These are phyloP conservation scores for Albizia julibrissin DNA, from an alignment of 306 rosid genomes.

Conservation along the genomic window DNA sequence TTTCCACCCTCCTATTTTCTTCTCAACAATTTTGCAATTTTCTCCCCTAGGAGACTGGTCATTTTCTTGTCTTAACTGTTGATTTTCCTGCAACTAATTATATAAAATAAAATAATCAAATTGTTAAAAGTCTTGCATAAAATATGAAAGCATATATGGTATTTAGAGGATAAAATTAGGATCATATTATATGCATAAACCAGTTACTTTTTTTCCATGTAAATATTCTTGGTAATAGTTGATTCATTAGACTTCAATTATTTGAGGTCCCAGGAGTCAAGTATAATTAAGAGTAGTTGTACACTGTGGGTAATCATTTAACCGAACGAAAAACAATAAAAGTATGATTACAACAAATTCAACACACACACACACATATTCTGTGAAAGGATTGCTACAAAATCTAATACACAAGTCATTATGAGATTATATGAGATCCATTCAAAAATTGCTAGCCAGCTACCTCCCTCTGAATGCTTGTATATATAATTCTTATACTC, in stretches of 20 bases:
- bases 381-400: neutral
- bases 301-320: neutral
- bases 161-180: conserved; percentile 9
- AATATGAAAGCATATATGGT: neutral
- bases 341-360: neutral
- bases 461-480: neutral
- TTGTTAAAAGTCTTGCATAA: neutral
- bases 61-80: conserved; percentile 40
- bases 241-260: neutral
- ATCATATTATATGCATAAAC: neutral
- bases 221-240: neutral
- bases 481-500: neutral
- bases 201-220: neutral
- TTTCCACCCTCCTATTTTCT: conserved; percentile 52
- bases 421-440: neutral
- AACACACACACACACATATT: neutral
- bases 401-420: neutral
- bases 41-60: conserved; percentile 18
- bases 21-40: conserved; percentile 25
- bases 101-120: neutral
- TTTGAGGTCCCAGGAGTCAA: neutral
- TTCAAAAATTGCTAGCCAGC: neutral
- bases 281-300: neutral
- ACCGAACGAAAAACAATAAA: neutral
- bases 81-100: neutral